Conservation (phyloP, 306 rosid species). For the Gastrolobium villosum region DNA sequence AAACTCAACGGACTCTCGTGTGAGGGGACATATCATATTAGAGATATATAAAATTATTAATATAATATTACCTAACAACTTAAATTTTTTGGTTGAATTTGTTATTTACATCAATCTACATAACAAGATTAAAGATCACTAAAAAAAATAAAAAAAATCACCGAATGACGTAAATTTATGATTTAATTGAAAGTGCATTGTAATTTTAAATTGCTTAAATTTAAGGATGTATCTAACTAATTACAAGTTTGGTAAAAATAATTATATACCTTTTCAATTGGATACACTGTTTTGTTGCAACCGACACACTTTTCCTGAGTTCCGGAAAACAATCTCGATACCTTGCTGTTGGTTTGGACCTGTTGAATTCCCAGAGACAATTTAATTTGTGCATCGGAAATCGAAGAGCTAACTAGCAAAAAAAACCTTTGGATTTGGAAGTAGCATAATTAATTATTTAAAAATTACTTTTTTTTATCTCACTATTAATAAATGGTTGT, state of each 20-base stretch:
- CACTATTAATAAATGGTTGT: too few relatives aligned
- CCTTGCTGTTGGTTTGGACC: slow-evolving; percentile 74
- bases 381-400: slow-evolving; percentile 2
- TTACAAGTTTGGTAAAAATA: slow-evolving; percentile 12
- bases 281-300: slow-evolving; percentile 91
- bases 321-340: slow-evolving; percentile 82
- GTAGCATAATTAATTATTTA: too few relatives aligned
- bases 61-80: too few relatives aligned
- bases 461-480: too few relatives aligned
- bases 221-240: background rate
- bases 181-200: background rate
- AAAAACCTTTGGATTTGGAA: background rate
- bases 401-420: slow-evolving; percentile 13
- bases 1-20: too few relatives aligned
- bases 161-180: background rate
- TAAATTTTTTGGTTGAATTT: too few relatives aligned
- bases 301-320: slow-evolving; percentile 93
- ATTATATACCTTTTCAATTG: slow-evolving; percentile 81
- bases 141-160: too few relatives aligned
- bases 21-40: too few relatives aligned
- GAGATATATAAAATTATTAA: too few relatives aligned
- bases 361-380: slow-evolving; percentile 52
- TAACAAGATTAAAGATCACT: too few relatives aligned
- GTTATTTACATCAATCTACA: too few relatives aligned
- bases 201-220: slow-evolving; percentile 14